Conservation (phyloP, 306 rosid genomes). For the Cucurbita pepo region DNA sequence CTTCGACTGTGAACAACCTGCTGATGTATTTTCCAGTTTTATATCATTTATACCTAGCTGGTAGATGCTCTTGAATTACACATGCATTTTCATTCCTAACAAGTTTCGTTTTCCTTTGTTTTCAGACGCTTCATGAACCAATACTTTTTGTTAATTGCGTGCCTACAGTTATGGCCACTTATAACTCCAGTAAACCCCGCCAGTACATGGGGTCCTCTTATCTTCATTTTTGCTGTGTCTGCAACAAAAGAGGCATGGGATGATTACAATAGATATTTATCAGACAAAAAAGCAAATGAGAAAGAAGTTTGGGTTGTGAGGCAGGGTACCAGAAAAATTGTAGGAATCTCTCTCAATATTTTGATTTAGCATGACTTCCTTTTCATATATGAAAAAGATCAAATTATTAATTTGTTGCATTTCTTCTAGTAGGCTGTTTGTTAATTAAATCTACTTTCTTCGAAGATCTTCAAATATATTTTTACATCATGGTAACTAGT, state of each 20-base stretch:
- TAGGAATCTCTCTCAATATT: slow-evolving; percentile 16
- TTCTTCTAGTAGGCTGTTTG: neutral
- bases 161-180: slow-evolving; percentile 97
- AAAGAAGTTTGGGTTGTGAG: slow-evolving; percentile 90
- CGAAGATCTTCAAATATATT: neutral
- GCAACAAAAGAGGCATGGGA: slow-evolving; percentile 99
- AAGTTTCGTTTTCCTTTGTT: slow-evolving; percentile 11
- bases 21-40: neutral
- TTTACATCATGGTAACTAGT: neutral
- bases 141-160: slow-evolving; percentile 93
- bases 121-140: slow-evolving; percentile 99
- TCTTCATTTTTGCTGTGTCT: slow-evolving; percentile 92
- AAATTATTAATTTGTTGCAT: neutral
- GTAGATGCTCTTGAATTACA: neutral
- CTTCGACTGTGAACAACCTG: neutral
- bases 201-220: slow-evolving; percentile 99
- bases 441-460: neutral
- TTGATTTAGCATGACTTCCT: neutral
- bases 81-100: slow-evolving; percentile 8
- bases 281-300: slow-evolving; percentile 92
- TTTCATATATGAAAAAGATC: neutral
- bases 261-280: slow-evolving; percentile 85
- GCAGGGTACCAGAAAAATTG: slow-evolving; percentile 70
- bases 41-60: neutral
- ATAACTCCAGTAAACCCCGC: slow-evolving; percentile 99